Evolutionary conservation across 768 basidiomycete species (phyloP).

Genomic region (Boletellus ananiceps): DNA sequence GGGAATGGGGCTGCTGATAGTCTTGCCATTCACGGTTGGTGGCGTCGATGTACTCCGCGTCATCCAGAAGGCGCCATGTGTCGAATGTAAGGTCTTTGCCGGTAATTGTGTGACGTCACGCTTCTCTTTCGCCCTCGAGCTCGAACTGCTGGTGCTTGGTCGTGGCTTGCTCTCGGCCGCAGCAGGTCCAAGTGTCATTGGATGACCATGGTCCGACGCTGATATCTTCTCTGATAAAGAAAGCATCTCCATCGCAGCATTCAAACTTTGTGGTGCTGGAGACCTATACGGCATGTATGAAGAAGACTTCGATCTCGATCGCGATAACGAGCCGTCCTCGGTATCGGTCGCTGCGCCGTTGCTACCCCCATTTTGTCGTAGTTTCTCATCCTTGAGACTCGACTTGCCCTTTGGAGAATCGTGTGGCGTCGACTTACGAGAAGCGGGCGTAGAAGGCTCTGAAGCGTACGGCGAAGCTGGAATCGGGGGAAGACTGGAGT

Average conservation of each 20-base stretch:
- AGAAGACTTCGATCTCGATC: constrained; percentile 49
- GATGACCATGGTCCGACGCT: constrained; percentile 26
- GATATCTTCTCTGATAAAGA: constrained; percentile 30
- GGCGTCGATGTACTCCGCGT: constrained; percentile 34
- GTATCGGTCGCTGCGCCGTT: constrained; percentile 24
- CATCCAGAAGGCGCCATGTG: constrained; percentile 32
- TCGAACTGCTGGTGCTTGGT: constrained; percentile 29
- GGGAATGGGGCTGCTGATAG: constrained; percentile 63
- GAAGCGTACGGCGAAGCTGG: constrained; percentile 66
- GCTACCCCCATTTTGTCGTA: constrained; percentile 23
- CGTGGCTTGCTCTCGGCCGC: constrained; percentile 26
- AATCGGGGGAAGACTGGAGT: constrained; percentile 51
- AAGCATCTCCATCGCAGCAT: constrained; percentile 67
- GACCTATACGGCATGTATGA: constrained; percentile 52
- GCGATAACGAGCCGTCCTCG: constrained; percentile 40
- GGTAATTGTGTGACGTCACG: constrained; percentile 40
- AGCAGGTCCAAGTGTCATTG: constrained; percentile 14
- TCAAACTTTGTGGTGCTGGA: constrained; percentile 64
- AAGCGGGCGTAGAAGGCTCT: constrained; percentile 56
- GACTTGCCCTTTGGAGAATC: constrained; percentile 33
- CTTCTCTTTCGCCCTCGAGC: constrained; percentile 27
- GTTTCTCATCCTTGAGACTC: constrained; percentile 33
- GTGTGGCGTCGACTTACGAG: constrained; percentile 40
- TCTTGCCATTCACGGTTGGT: constrained; percentile 54
- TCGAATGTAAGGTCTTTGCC: constrained; percentile 39